A percentile compares a stretch with the other conserved stretches of the same genome.
phyloP scores from a whole-genome alignment of 257 asterid species.

The Solanum rostratum region DNA sequence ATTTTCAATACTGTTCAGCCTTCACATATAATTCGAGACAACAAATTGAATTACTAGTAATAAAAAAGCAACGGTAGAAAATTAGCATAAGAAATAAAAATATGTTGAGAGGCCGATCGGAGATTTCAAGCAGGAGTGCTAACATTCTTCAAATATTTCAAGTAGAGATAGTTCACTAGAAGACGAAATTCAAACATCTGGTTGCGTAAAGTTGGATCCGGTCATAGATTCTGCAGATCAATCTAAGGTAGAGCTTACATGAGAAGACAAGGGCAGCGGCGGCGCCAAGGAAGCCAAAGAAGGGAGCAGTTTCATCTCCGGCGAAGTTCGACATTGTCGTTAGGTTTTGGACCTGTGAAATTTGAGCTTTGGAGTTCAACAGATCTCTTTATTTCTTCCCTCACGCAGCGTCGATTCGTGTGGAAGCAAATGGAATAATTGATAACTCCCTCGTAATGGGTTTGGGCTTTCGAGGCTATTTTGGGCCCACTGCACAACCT shows the following conservation, averaged over 20 bases:
- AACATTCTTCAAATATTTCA: background rate
- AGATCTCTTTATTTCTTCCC: background rate
- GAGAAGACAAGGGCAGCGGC: conserved; percentile 68
- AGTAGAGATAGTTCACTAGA: background rate
- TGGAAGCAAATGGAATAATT: background rate
- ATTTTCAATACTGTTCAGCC: background rate
- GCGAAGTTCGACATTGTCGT: conserved; percentile 27
- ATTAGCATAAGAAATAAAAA: background rate
- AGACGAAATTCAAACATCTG: background rate
- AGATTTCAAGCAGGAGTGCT: background rate
- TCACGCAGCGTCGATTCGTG: background rate
- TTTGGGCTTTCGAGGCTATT: background rate
- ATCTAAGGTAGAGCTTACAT: conserved; percentile 15
- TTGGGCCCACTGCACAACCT: background rate
- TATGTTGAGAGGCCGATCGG: background rate
- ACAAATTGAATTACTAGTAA: background rate
- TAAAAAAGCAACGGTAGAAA: background rate
- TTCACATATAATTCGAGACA: background rate
- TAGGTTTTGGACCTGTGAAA: conserved; percentile 1
- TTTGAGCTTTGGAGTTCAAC: background rate
- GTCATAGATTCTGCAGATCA: background rate
- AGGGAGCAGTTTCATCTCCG: conserved; percentile 74
- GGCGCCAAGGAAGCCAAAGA: conserved; percentile 67
- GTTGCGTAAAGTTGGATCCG: background rate
- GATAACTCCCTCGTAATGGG: background rate